Percentiles rank a stretch among this genome's conserved stretches.
Conservation (phyloP, 768 basidiomycete species). For the Vararia minispora region DNA sequence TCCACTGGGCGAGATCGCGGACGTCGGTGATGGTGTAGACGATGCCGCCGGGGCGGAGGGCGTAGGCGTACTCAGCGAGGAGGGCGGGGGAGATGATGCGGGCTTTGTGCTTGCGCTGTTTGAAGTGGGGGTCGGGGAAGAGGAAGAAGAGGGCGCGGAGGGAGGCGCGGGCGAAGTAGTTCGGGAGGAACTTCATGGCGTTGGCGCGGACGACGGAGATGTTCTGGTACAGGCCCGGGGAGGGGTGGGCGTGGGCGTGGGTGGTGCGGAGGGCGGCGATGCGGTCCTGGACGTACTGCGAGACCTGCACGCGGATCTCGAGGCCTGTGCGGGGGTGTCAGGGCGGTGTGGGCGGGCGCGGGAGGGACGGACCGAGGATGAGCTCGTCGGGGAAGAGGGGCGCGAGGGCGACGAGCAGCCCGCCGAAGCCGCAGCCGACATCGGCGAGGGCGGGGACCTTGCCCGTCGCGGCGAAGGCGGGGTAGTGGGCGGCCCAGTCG, state of each 20-base stretch:
- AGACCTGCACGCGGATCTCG: slow-evolving; percentile 95
- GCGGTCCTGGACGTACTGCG: slow-evolving; percentile 91
- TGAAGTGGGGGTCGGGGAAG: slow-evolving; percentile 99
- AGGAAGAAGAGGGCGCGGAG: slow-evolving; percentile 93
- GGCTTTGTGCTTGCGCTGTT: slow-evolving; percentile 95
- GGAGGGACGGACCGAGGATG: slow-evolving; percentile 70
- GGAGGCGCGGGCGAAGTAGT: slow-evolving; percentile 88
- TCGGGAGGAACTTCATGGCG: slow-evolving; percentile 97
- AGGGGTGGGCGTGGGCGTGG: slow-evolving; percentile 19
- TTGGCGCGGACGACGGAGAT: slow-evolving; percentile 92
- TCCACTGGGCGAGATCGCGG: slow-evolving; percentile 89
- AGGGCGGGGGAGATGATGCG: slow-evolving; percentile 97
- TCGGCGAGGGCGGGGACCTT: slow-evolving; percentile 90
- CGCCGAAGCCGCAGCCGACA: slow-evolving; percentile 96
- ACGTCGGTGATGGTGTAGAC: slow-evolving; percentile 99
- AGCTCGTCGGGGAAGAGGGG: slow-evolving; percentile 85
- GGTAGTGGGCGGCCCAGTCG: slow-evolving; percentile 81
- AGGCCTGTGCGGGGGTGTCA: slow-evolving; percentile 44
- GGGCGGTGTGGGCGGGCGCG: background rate
- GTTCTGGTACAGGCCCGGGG: slow-evolving; percentile 59
- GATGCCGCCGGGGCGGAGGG: slow-evolving; percentile 85
- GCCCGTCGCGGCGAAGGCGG: slow-evolving; percentile 43
- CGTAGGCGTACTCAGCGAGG: slow-evolving; percentile 94
- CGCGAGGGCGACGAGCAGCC: slow-evolving; percentile 79
- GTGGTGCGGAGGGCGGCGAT: slow-evolving; percentile 85